phyloP scores from a whole-genome alignment of 352 stramenopile species.

The Globisporangium emineosum region DNA sequence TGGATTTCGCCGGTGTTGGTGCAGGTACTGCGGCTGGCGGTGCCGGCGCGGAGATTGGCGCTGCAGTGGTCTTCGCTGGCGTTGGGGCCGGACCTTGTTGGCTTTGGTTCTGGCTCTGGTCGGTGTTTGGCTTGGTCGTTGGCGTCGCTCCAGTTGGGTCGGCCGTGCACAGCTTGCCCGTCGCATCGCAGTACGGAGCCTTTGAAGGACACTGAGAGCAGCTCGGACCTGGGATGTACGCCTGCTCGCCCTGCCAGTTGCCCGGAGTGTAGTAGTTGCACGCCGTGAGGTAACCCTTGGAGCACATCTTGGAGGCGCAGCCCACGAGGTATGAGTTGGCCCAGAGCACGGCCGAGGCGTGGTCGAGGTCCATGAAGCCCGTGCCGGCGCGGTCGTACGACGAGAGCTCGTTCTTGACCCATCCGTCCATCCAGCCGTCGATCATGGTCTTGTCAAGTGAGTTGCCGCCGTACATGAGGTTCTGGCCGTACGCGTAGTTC shows the following conservation, averaged over 20 bases:
- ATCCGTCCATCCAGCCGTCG: slow-evolving; percentile 30
- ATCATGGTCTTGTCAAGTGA: slow-evolving; percentile 23
- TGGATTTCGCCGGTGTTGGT: slow-evolving; percentile 5
- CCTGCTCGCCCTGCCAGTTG: slow-evolving; percentile 32
- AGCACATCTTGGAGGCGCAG: slow-evolving; percentile 34
- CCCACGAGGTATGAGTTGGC: slow-evolving; percentile 35
- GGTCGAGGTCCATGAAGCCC: slow-evolving; percentile 34
- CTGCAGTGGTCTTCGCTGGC: slow-evolving; percentile 15
- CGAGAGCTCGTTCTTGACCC: slow-evolving; percentile 35
- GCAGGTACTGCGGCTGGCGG: slow-evolving; percentile 3
- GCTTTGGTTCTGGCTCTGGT: slow-evolving; percentile 6
- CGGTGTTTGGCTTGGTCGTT: slow-evolving; percentile 2
- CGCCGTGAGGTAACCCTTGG: slow-evolving; percentile 31
- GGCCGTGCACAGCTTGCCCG: slow-evolving; percentile 29
- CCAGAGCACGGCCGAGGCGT: slow-evolving; percentile 38
- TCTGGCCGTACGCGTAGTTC: slow-evolving; percentile 36
- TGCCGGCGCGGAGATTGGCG: slow-evolving; percentile 3
- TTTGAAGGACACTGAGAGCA: slow-evolving; percentile 33
- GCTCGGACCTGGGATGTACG: slow-evolving; percentile 28
- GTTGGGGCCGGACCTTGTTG: slow-evolving; percentile 6
- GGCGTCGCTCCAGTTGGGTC: slow-evolving; percentile 16
- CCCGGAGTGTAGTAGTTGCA: slow-evolving; percentile 39
- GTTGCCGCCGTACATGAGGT: slow-evolving; percentile 33
- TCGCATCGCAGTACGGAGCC: slow-evolving; percentile 28
- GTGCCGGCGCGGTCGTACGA: slow-evolving; percentile 21